Evolutionary conservation across 495 filamentous ascomycete species (phyloP).

Genomic region (Letharia lupina): DNA sequence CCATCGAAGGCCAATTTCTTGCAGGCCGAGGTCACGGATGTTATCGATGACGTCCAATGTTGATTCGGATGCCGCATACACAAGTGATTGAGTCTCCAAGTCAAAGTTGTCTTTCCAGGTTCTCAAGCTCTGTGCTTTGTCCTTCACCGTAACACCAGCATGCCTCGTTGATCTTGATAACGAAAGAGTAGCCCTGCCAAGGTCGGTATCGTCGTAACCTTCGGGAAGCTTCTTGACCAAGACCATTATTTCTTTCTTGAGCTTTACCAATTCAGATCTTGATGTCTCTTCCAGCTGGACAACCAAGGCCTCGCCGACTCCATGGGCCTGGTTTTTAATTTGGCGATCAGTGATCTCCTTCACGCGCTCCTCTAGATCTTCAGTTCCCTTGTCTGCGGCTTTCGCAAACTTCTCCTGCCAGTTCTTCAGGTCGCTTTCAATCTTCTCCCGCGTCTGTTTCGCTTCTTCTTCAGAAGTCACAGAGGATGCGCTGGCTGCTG

Average conservation of each 20-base stretch:
- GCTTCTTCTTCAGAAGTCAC: constrained; percentile 37
- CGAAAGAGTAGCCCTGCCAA: constrained; percentile 53
- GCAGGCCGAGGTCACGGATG: constrained; percentile 79
- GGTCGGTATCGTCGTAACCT: constrained; percentile 42
- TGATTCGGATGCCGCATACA: constrained; percentile 66
- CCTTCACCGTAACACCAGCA: constrained; percentile 69
- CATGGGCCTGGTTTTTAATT: constrained; percentile 53
- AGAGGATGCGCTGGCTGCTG: constrained; percentile 25
- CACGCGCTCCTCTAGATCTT: constrained; percentile 59
- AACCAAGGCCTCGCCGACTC: constrained; percentile 58
- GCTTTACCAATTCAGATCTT: constrained; percentile 48
- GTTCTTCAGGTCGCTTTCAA: constrained; percentile 64
- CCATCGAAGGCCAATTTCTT: constrained; percentile 97
- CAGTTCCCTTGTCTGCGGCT: constrained; percentile 70
- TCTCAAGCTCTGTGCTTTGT: constrained; percentile 72
- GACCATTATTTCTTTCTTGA: constrained; percentile 59
- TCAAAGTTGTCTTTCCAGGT: constrained; percentile 71
- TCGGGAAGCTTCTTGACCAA: constrained; percentile 50
- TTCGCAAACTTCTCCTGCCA: constrained; percentile 84
- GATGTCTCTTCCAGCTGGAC: constrained; percentile 59
- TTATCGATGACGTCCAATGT: constrained; percentile 76
- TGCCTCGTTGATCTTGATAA: constrained; percentile 55
- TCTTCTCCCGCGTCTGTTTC: constrained; percentile 53
- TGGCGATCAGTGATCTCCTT: constrained; percentile 70
- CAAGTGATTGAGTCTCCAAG: constrained; percentile 54